Evolutionary conservation across 257 asterid species (phyloP), one percentile per base, ranked within the genome.

Genomic region (Rehmannia glutinosa): DNA sequence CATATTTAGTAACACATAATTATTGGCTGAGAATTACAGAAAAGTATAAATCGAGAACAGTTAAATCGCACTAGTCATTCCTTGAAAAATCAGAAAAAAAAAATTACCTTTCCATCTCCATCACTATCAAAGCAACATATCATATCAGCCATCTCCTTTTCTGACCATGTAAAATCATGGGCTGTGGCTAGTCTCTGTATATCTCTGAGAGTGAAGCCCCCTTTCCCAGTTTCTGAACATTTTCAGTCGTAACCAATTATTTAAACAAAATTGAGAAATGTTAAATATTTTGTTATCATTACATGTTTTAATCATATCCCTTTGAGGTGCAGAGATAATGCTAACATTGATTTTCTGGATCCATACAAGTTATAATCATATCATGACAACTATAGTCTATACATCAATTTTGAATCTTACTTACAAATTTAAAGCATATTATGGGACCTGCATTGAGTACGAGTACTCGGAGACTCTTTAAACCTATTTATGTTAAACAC

Each of bases 81-180:
- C 2, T 20, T 13, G 9, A 49, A 49, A 21, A 20, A 6, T 13
- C 30, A 49, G 4, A 49, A 33, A 33, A 33, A 49, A 2, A 2
- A 49, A 62, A 67, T 58, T 35, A 89, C 99, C 95, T 85, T 90
- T 64, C 96, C 96, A 75, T 93, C 95, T 63, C 86, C 92, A 81
- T 83, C 85, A 56, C 72, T 76, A 69, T 86, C 96, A 52, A 93
- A 90, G 78, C 80, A 82, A 45, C 45, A 28, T 67, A 93, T 79
- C 99, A 93, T 93, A 59, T 85, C 90, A 16, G 76, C 77, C 58
- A 88, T 54, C 82, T 93, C 96, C 80, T 86, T 82, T 52, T 93
- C 91, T 1, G 95, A 79, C 99, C 99, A 93, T 3, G 83, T 83
- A 81, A 88, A 93, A 75, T 93, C 96, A 77, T 93, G 99, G 23